phyloP scores from a whole-genome alignment of 441 rosid species.

The Brassica hybrid region DNA sequence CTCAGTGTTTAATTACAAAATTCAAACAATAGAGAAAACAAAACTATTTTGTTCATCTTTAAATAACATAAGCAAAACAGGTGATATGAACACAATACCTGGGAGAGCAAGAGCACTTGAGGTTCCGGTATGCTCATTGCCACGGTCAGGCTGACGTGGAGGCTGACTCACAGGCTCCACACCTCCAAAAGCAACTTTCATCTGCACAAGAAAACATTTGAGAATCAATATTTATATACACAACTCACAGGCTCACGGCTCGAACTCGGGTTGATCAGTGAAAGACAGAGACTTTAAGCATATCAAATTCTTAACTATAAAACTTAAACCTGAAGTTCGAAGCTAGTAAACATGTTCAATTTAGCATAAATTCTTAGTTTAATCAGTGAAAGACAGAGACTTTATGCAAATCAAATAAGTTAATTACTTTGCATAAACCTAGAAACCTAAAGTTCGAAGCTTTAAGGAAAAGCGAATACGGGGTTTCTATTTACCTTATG shows the following conservation, averaged over 20 bases:
- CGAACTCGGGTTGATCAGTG: not conserved
- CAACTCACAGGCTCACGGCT: conserved; percentile 21
- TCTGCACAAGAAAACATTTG: conserved; percentile 45
- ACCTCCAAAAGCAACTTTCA: conserved; percentile 67
- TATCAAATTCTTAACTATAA: not conserved
- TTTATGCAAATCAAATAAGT: conserved; percentile 18
- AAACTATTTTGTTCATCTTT: not conserved
- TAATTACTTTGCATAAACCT: not conserved
- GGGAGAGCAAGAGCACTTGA: conserved; percentile 76
- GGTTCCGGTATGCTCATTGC: conserved; percentile 51
- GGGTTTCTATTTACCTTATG: conserved; percentile 67
- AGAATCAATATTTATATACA: conserved; percentile 1
- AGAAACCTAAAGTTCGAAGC: conserved; percentile 23
- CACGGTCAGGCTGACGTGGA: conserved; percentile 47
- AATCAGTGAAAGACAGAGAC: not conserved
- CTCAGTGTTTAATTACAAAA: not conserved
- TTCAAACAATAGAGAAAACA: not conserved
- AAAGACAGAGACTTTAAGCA: too few relatives aligned
- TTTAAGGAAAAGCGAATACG: not conserved
- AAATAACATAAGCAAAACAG: not conserved
- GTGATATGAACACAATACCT: conserved; percentile 44
- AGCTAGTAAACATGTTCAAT: too few relatives aligned
- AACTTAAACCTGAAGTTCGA: not conserved
- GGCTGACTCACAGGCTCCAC: conserved; percentile 52
- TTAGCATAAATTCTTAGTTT: not conserved